Percentiles rank a stretch among this genome's conserved stretches.
Evolutionary conservation across 192 early-diverging fungal genomes (phyloP).

Genomic region (Coemansia sp.): DNA sequence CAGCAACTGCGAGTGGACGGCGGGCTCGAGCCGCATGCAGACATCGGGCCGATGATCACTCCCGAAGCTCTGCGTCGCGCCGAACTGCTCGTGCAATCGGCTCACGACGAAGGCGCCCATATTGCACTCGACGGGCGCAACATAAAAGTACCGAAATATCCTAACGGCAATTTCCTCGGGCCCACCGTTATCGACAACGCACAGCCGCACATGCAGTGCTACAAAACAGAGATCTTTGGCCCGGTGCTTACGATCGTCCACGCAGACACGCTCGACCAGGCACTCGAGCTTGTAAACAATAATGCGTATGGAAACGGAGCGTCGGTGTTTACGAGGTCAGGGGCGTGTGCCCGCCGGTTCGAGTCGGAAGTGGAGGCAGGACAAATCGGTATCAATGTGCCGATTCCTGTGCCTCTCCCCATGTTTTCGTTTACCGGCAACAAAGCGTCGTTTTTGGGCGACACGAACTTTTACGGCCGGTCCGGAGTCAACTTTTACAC

Average conservation of each 20-base stretch:
- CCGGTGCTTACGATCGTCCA: conserved; percentile 84
- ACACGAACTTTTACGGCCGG: conserved; percentile 90
- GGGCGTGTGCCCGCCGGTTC: conserved; percentile 83
- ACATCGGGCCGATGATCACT: conserved; percentile 89
- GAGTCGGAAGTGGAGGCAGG: conserved; percentile 86
- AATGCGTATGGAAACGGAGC: conserved; percentile 89
- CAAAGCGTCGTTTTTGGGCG: conserved; percentile 86
- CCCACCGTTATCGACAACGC: conserved; percentile 87
- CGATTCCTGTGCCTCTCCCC: conserved; percentile 95
- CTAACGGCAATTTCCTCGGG: conserved; percentile 92
- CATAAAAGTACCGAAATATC: conserved; percentile 66
- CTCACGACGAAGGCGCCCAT: conserved; percentile 82
- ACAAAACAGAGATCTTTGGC: conserved; percentile 94
- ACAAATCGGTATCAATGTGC: conserved; percentile 86
- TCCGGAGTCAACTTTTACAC: conserved; percentile 84
- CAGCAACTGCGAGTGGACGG: conserved; percentile 74
- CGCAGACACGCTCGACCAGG: conserved; percentile 84
- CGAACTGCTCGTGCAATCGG: conserved; percentile 73
- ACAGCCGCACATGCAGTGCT: conserved; percentile 78
- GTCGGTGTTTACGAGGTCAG: conserved; percentile 88
- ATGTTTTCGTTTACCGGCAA: conserved; percentile 96
- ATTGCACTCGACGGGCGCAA: conserved; percentile 87
- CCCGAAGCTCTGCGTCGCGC: conserved; percentile 72
- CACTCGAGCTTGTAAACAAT: conserved; percentile 83
- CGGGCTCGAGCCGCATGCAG: conserved; percentile 81